Evolutionary conservation across 768 basidiomycete genomes (phyloP).

Genomic region (Hydnomerulius pinastri): DNA sequence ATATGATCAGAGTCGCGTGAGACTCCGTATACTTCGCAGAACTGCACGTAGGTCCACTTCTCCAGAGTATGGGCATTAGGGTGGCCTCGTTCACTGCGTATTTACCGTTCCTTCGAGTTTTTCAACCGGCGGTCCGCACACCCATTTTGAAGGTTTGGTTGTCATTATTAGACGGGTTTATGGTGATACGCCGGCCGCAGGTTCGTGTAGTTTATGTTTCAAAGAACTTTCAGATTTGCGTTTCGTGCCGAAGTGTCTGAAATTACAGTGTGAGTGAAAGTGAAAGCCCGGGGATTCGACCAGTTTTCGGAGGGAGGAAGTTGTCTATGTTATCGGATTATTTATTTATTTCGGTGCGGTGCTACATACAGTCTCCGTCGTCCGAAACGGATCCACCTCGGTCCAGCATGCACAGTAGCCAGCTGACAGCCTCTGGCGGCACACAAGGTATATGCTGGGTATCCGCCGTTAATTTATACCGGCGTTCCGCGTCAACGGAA

Average conservation of each 20-base stretch:
- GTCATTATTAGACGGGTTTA: background rate
- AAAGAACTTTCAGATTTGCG: too few species aligned
- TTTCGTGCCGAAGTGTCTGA: too few species aligned
- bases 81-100: conserved; percentile 1
- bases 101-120: background rate
- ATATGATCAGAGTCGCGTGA: background rate
- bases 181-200: too few species aligned
- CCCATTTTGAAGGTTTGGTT: background rate
- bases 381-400: background rate
- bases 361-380: background rate
- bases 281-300: background rate
- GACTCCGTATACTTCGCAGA: background rate
- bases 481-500: background rate
- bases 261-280: too few species aligned
- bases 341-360: background rate
- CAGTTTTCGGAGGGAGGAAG: too few species aligned
- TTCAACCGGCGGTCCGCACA: background rate
- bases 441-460: too few species aligned
- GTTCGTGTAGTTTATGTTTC: background rate
- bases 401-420: too few species aligned
- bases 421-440: too few species aligned
- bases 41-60: background rate
- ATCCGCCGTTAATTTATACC: background rate
- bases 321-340: too few species aligned
- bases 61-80: background rate